Conservation (phyloP, 495 filamentous ascomycete species). For the Penicillium atrosanguineum region DNA sequence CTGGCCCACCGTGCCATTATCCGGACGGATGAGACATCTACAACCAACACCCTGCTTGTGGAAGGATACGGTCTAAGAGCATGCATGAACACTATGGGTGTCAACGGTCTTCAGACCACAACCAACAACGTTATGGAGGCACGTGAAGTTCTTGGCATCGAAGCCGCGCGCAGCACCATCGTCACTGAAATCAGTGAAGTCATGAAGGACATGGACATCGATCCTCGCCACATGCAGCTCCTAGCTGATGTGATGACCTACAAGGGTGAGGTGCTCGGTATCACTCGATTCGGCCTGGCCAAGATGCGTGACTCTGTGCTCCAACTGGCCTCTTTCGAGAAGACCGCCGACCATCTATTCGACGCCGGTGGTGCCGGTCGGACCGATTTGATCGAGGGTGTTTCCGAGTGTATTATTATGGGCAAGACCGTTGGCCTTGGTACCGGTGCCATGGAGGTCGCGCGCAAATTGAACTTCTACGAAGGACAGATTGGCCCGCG, state of each 20-base stretch:
- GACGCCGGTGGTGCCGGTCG: conserved; percentile 91
- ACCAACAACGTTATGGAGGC: conserved; percentile 93
- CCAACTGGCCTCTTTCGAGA: conserved; percentile 96
- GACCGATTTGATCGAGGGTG: conserved; percentile 83
- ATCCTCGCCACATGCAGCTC: conserved; percentile 97
- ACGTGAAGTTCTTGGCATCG: conserved; percentile 90
- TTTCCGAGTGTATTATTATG: conserved; percentile 98
- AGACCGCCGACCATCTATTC: conserved; percentile 96
- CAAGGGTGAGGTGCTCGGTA: conserved; percentile 96
- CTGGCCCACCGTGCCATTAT: conserved; percentile 87
- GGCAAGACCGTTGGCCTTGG: conserved; percentile 88
- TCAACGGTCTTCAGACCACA: conserved; percentile 66
- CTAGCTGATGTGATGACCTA: conserved; percentile 99
- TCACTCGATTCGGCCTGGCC: conserved; percentile 91
- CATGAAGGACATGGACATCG: conserved; percentile 92
- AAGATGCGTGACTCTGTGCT: conserved; percentile 97
- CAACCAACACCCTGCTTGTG: conserved; percentile 69
- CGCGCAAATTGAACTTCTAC: conserved; percentile 68
- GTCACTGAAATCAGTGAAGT: conserved; percentile 74
- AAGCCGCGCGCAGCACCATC: conserved; percentile 85
- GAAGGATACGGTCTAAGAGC: conserved; percentile 88
- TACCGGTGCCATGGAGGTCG: conserved; percentile 87
- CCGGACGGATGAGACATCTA: conserved; percentile 64
- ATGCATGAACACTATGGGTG: conserved; percentile 90
- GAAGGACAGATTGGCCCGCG: conserved; percentile 60